Evolutionary conservation across 2,329 filamentous ascomycete genomes (phyloP), one percentile per base, ranked within the genome.

Genomic region (Colletotrichum orchidophilum): DNA sequence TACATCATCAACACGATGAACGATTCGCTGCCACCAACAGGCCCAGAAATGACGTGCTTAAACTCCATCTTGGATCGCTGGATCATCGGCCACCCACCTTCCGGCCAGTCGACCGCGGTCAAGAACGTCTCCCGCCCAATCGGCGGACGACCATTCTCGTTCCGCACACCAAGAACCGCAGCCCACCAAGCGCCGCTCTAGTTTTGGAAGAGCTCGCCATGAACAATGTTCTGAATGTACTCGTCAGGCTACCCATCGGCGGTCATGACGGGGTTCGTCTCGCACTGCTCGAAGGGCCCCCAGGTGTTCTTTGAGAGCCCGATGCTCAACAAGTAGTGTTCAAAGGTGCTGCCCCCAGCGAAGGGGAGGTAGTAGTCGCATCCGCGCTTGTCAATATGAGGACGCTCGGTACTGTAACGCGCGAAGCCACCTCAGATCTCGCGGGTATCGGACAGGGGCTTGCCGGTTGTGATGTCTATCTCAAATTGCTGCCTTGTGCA

Each of bases 171-270:
- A 18, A 71, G 60, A 3, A 62, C 59, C 11, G 39, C 64, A 1
- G 78, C 81, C 82, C 82, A 84, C 81, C 82, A 84, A 59, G 80
- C 78, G 0, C 78, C 79, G 0, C 70, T 59, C 1, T 70, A 72
- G 67, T 90, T 87, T 59, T 87, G 83, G 70, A 90, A 89, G 2
- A 90, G 70, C 71, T 90, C 88, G 1, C 86, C 85, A 61, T 90
- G 88, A 0, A 88, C 88, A 0, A 88, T 83, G 1, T 87, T 87
- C 74, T 90, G 87, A 60, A 84, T 84, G 64, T 83, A 84, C 33
- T 75, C 79, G 0, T 80, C 81, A 42, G 66, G 15, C 0, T 82
- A 84, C 31, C 85, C 83, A 8, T 80, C 80, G 21, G 83, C 84
- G 0, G 82, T 86, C 27, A 88, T 74, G 4, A 87, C 80, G 0